A percentile compares a stretch with the other conserved stretches of the same genome.
Evolutionary conservation across 352 stramenopile species (phyloP).

Genomic region (Aphanomyces invadans): DNA sequence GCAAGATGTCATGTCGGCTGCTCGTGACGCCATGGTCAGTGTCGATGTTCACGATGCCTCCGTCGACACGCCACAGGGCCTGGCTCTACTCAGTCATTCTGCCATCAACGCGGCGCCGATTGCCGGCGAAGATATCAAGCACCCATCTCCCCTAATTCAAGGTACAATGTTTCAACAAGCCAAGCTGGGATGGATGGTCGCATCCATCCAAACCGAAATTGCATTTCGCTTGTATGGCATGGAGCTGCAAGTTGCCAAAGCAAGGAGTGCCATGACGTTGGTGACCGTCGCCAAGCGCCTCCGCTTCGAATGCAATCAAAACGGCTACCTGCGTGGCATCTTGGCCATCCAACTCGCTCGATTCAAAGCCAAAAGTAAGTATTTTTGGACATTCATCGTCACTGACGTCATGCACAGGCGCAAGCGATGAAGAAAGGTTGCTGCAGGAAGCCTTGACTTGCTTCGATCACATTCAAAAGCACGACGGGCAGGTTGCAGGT

Average conservation of each 20-base stretch:
- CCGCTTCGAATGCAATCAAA: slow-evolving; percentile 25
- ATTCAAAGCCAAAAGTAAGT: not conserved
- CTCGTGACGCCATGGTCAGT: not conserved
- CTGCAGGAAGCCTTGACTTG: slow-evolving; percentile 11
- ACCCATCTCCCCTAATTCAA: not conserved
- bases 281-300: slow-evolving; percentile 9
- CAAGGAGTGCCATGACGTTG: not conserved
- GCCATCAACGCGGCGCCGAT: not conserved
- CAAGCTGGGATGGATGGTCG: not conserved
- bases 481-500: not conserved
- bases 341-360: slow-evolving; percentile 17
- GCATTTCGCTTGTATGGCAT: slow-evolving; percentile 7
- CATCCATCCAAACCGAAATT: slow-evolving; percentile 17
- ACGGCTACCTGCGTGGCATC: slow-evolving; percentile 20
- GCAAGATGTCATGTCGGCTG: not conserved
- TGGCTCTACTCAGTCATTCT: not conserved
- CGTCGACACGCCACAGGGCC: not conserved
- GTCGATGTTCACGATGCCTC: not conserved
- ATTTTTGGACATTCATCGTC: not conserved
- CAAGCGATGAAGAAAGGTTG: slow-evolving; percentile 16
- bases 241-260: not conserved
- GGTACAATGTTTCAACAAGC: slow-evolving; percentile 7
- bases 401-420: not conserved
- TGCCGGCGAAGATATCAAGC: not conserved
- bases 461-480: slow-evolving; percentile 20